Evolutionary conservation across 192 early-diverging fungal species (phyloP), one percentile per base, ranked within the genome.

Genomic region (Cetraspora pellucida): DNA sequence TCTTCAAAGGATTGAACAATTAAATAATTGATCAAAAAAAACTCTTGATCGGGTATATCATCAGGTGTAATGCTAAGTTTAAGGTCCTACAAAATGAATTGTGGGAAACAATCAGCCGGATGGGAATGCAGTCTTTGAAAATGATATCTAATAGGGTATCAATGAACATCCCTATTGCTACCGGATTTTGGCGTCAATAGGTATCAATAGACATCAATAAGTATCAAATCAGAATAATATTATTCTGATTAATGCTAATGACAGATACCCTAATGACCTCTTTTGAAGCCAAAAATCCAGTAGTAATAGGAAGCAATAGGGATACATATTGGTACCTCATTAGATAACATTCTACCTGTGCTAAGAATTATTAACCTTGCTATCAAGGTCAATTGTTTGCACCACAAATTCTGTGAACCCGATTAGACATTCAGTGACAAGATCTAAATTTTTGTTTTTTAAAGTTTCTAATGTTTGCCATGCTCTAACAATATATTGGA

Each of bases 401-500:
- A 30, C 28, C 19, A 37, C 37, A n/a, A 43, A 37, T 43, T 65
- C 63, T n/a, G 19, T 21, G 37, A 65, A 65, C 10, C 37, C 30
- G 13, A 65, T 65, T 19, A 65, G 43, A 65, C 63, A 37, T 37
- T 65, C 63, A 65, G 19, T 45, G 7, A 65, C 37, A 37, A 65
- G 17, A 65, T 65, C 28, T 19, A n/a, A 16, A 65, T 65, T 16
- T 44, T 2, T n/a, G 19, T 65, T 17, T 10, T 65, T 19, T 19
- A 65, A 37, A 19, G 19, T n/a, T 37, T 44, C 17, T 19, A 65
- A 43, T 19, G 13, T 30, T 16, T 19, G n/a, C 63, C 63, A 65
- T 21, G 37, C 9, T n/a, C 37, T n/a, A 23, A 43, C n/a, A 65
- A 65, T n/a, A 23, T 28, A 28, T 65, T 43, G 27, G 43, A 65